Percentiles rank a stretch among this genome's conserved stretches.
phyloP scores from a whole-genome alignment of 345 rosid genomes.

The Litchi chinensis region DNA sequence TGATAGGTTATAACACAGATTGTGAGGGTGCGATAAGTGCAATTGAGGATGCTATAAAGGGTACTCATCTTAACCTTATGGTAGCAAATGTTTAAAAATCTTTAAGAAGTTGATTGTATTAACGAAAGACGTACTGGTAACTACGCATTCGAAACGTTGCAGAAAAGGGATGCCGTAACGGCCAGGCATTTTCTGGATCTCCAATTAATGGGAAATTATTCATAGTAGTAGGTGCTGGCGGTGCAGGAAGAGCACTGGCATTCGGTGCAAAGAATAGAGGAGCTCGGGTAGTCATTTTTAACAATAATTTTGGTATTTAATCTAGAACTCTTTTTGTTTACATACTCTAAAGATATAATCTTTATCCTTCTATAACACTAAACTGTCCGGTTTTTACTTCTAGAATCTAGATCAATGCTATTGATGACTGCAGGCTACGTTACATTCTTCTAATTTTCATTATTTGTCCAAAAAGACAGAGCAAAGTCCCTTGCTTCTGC shows the following conservation, averaged over 20 bases:
- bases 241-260: slow-evolving; percentile 73
- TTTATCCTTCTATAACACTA: not conserved
- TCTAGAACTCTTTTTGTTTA: not conserved
- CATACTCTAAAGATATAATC: not conserved
- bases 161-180: slow-evolving; percentile 27
- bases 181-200: slow-evolving; percentile 24
- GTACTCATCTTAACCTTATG: slow-evolving; percentile 21
- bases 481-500: slow-evolving; percentile 55
- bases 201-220: slow-evolving; percentile 51
- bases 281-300: slow-evolving; percentile 51
- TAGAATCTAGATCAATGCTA: no score
- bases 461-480: slow-evolving; percentile 39
- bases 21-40: slow-evolving; percentile 56
- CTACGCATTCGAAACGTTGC: slow-evolving; percentile 8
- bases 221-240: slow-evolving; percentile 65
- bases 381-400: not conserved
- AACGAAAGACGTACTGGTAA: not conserved
- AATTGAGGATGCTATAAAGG: slow-evolving; percentile 59
- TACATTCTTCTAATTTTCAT: not conserved
- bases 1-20: slow-evolving; percentile 56
- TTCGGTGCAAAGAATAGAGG: slow-evolving; percentile 61
- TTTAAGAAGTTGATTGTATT: slow-evolving; percentile 16
- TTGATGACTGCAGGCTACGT: not conserved
- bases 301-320: slow-evolving; percentile 52
- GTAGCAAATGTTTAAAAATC: not conserved